Percentiles rank a stretch among this genome's conserved stretches.
Conservation (phyloP, 177 flowering plant genomes). For the Vitis hybrid region DNA sequence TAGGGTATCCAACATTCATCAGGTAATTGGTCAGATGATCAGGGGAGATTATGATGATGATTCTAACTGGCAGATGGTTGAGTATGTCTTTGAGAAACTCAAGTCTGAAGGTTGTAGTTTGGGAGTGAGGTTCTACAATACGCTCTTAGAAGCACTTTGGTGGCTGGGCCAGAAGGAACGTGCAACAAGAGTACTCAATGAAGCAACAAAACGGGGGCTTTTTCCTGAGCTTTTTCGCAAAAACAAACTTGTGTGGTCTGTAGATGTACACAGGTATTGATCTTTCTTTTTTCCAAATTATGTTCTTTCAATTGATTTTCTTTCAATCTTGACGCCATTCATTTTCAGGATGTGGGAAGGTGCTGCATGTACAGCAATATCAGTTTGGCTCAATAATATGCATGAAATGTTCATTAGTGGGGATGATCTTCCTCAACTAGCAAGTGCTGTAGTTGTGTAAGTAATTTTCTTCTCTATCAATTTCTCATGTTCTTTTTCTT, state of each 20-base stretch:
- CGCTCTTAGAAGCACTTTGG: slow-evolving; percentile 91
- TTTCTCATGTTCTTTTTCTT: neutral
- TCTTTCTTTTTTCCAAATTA: neutral
- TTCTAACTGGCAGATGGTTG: slow-evolving; percentile 94
- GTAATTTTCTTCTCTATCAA: slow-evolving; percentile 20
- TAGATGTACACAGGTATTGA: slow-evolving; percentile 88
- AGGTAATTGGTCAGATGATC: slow-evolving; percentile 85
- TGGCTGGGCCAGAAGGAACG: slow-evolving; percentile 80
- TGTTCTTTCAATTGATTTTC: neutral
- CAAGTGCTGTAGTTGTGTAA: slow-evolving; percentile 79
- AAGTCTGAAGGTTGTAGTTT: slow-evolving; percentile 78
- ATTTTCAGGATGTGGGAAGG: slow-evolving; percentile 87
- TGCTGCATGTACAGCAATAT: slow-evolving; percentile 76
- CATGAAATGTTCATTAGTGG: slow-evolving; percentile 41
- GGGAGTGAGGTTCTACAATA: slow-evolving; percentile 81
- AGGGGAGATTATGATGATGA: slow-evolving; percentile 83
- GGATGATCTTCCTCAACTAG: slow-evolving; percentile 82
- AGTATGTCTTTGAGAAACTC: slow-evolving; percentile 84
- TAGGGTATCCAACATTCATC: slow-evolving; percentile 73
- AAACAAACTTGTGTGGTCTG: slow-evolving; percentile 87
- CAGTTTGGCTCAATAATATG: slow-evolving; percentile 79
- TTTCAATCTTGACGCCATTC: slow-evolving; percentile 1
- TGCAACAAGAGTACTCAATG: slow-evolving; percentile 76
- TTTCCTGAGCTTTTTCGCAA: slow-evolving; percentile 78
- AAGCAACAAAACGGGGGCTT: slow-evolving; percentile 74